Base-by-base conservation (phyloP, 306 rosid genomes). In the Mimosa pudica region DNA sequence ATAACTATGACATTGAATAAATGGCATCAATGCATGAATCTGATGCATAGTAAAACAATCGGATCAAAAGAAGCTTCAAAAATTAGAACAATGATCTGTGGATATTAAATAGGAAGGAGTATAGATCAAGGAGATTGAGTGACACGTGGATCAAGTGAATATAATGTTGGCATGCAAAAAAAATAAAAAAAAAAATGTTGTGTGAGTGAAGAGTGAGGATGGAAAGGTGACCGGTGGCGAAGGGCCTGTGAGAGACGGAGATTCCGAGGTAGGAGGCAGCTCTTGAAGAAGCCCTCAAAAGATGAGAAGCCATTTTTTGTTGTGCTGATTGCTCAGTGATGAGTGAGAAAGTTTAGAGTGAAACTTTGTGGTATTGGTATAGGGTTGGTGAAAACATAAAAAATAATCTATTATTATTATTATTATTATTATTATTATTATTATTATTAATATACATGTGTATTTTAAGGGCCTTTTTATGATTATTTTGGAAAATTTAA, bases 261-360 rank as follows among this genome's bases (percentile, higher is more conserved):
- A 94, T 77, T 89, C 89, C 88, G 48, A 94, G 94, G 80, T 74
- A 83, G 0, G 96, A 94, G 63, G 96, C 94, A 65, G 93, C 92
- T 77, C 93, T 87, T 70, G 98, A 88, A 65, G 97, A 88, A 70
- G 97, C 97, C 96, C 92, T 89, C 78, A 93, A 8, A 79, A 88
- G 84, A 44, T 89, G 83, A 67, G 90, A 81, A 79, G 98, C 98
- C 98, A 94, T 92, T 3, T 74, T 16, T 8, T 38, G 4, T 4
- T 79, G 30, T 24, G 30, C 30, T 24, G 30, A 24, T 24, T 24
- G 30, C 30, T 24, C 30, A 24, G 30, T 24, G 30, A 24, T 18
- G 17, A 62, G 61, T 55, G 30, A n/a, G 30, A 7, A 17, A 55
- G 61, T 17, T 24, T 24, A 24, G 30, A 24, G 30, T 48, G 35